phyloP scores from a whole-genome alignment of 257 asterid species.

The Plantago ovata region DNA sequence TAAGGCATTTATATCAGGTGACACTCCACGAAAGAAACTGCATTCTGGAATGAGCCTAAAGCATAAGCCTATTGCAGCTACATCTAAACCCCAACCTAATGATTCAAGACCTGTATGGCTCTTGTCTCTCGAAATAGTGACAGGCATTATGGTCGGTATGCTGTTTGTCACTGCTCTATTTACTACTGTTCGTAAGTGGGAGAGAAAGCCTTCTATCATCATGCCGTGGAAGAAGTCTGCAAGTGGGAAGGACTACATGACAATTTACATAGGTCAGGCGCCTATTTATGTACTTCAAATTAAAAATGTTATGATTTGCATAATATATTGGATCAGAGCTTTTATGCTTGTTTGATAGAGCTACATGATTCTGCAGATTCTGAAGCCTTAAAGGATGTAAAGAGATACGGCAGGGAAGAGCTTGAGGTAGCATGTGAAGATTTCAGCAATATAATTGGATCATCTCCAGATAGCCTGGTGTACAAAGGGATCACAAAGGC shows the following conservation, averaged over 20 bases:
- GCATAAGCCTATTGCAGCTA: slow-evolving; percentile 35
- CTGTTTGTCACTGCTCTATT: slow-evolving; percentile 52
- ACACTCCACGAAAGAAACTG: slow-evolving; percentile 36
- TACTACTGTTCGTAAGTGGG: slow-evolving; percentile 51
- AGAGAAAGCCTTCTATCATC: slow-evolving; percentile 47
- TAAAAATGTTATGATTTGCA: too few relatives aligned
- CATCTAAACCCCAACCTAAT: slow-evolving; percentile 36
- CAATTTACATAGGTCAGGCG: slow-evolving; percentile 57
- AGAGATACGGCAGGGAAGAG: slow-evolving; percentile 65
- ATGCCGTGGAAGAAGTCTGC: slow-evolving; percentile 85
- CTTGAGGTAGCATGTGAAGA: slow-evolving; percentile 92
- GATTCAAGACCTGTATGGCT: slow-evolving; percentile 81
- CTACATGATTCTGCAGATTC: slow-evolving; percentile 46
- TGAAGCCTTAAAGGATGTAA: slow-evolving; percentile 61
- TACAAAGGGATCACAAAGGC: slow-evolving; percentile 82
- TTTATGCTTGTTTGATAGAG: too few relatives aligned
- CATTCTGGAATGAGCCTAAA: slow-evolving; percentile 29
- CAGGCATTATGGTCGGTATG: slow-evolving; percentile 57
- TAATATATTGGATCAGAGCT: too few relatives aligned
- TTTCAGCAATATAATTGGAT: slow-evolving; percentile 83
- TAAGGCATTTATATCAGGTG: slow-evolving; percentile 32
- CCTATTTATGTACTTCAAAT: slow-evolving; percentile 4
- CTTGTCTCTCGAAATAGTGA: slow-evolving; percentile 67
- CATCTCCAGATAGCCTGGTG: slow-evolving; percentile 55
- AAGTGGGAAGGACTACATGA: slow-evolving; percentile 45